These are phyloP conservation scores for Globisporangium canariense DNA, from an alignment of 352 stramenopile species.

Conservation along the genomic window DNA sequence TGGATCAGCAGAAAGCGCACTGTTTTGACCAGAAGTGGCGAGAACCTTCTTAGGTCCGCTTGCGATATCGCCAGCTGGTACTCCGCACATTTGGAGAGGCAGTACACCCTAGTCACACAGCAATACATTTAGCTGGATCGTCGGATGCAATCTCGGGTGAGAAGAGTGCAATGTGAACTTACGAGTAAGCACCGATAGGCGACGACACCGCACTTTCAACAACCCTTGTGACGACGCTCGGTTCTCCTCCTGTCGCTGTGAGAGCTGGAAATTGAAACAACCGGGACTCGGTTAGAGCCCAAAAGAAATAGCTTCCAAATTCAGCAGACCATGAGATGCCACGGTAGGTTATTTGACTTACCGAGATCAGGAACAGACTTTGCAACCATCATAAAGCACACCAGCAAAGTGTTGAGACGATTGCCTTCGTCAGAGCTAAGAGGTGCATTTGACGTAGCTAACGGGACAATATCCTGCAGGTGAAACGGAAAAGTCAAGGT, in stretches of 20 bases:
- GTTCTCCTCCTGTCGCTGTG: background rate
- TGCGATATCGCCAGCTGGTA: conserved; percentile 34
- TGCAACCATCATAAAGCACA: conserved; percentile 60
- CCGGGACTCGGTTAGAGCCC: conserved; percentile 7
- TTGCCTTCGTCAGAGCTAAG: conserved; percentile 25
- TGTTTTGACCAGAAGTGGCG: conserved; percentile 24
- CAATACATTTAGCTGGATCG: background rate
- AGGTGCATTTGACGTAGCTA: conserved; percentile 24
- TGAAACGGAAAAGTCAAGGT: conserved; percentile 1
- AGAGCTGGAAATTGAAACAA: conserved; percentile 9
- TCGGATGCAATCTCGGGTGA: background rate
- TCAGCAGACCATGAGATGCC: too few relatives aligned
- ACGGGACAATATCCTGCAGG: conserved; percentile 44
- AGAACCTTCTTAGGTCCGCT: conserved; percentile 24
- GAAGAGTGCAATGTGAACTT: conserved; percentile 13
- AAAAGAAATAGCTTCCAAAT: background rate
- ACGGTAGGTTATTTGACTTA: conserved; percentile 17
- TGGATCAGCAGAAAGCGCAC: conserved; percentile 42
- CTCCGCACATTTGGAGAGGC: conserved; percentile 36
- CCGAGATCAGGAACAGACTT: conserved; percentile 42
- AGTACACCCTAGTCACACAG: conserved; percentile 21
- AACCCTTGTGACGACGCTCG: conserved; percentile 31
- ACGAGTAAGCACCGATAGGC: conserved; percentile 38
- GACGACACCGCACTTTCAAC: conserved; percentile 26
- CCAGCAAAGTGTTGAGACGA: conserved; percentile 38